Evolutionary conservation across 179 eudicot genomes (phyloP).

Genomic region (Nepenthes alata): DNA sequence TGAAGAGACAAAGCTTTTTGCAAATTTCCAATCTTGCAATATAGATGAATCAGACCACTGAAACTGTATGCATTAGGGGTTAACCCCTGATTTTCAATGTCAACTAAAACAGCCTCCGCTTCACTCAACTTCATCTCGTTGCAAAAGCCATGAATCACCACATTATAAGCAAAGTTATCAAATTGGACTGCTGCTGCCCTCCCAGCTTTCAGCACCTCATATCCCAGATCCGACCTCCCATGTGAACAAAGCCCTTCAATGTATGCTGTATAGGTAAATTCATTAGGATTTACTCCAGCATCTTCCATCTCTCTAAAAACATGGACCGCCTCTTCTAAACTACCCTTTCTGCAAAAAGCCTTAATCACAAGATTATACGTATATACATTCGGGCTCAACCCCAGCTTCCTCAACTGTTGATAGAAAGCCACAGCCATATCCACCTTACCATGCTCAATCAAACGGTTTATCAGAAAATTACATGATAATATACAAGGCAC

Average conservation of each 20-base stretch:
- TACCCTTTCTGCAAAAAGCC: constrained; percentile 42
- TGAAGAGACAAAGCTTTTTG: constrained; percentile 29
- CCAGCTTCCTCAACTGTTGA: constrained; percentile 36
- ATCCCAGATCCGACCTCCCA: constrained; percentile 27
- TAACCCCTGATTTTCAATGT: constrained; percentile 40
- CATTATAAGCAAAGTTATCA: constrained; percentile 32
- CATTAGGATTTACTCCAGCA: constrained; percentile 38
- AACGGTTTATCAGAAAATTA: constrained; percentile 41
- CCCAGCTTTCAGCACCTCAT: constrained; percentile 27
- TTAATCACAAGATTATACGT: constrained; percentile 52
- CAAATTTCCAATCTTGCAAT: constrained; percentile 38
- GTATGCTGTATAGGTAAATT: constrained; percentile 25
- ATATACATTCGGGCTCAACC: constrained; percentile 36
- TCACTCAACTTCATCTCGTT: constrained; percentile 38
- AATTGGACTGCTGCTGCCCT: constrained; percentile 12
- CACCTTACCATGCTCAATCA: constrained; percentile 29
- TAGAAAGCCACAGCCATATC: constrained; percentile 40
- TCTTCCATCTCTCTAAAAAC: constrained; percentile 45
- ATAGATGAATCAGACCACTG: constrained; percentile 39
- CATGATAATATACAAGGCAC: constrained; percentile 34
- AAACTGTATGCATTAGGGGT: constrained; percentile 33
- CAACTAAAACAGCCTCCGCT: constrained; percentile 44
- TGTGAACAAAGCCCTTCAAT: constrained; percentile 49
- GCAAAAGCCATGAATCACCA: constrained; percentile 54
- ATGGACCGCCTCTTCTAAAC: constrained; percentile 28